A percentile compares a stretch with the other conserved stretches of the same genome.
Conservation (phyloP, 345 rosid species). For the Tarenaya hassleriana region DNA sequence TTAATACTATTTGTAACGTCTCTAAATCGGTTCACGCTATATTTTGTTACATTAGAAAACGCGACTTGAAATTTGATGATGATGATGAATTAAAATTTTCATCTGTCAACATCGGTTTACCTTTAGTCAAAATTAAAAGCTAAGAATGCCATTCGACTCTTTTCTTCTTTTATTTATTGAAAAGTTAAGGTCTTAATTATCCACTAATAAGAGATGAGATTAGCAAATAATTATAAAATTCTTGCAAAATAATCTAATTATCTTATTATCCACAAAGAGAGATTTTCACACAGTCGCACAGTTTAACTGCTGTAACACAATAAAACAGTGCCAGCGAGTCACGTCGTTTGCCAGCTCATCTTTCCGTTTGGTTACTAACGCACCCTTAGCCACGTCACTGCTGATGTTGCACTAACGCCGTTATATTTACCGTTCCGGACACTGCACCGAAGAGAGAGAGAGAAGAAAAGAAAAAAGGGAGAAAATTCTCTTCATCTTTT, state of each 20-base stretch:
- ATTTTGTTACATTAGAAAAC: no score
- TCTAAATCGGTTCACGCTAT: no score
- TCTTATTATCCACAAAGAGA: background rate
- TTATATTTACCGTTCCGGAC: constrained; percentile 29
- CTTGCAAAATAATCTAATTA: background rate
- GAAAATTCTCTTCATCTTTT: constrained; percentile 13
- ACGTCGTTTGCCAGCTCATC: constrained; percentile 51
- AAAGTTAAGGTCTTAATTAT: no score
- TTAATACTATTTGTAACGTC: no score
- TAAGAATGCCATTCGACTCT: no score
- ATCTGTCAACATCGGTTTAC: background rate
- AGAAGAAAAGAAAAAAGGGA: background rate
- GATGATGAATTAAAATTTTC: background rate
- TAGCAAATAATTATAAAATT: no score
- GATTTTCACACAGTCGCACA: background rate
- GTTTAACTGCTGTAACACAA: background rate
- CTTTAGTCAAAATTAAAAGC: background rate
- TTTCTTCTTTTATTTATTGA: no score
- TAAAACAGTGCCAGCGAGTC: constrained; percentile 47
- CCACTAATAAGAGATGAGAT: no score
- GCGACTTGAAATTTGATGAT: no score
- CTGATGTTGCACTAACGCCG: constrained; percentile 21
- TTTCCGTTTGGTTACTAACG: constrained; percentile 17
- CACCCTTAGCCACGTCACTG: constrained; percentile 31
- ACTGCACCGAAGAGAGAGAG: constrained; percentile 10